Conservation (phyloP, 768 basidiomycete genomes). For the Chiua virens region DNA sequence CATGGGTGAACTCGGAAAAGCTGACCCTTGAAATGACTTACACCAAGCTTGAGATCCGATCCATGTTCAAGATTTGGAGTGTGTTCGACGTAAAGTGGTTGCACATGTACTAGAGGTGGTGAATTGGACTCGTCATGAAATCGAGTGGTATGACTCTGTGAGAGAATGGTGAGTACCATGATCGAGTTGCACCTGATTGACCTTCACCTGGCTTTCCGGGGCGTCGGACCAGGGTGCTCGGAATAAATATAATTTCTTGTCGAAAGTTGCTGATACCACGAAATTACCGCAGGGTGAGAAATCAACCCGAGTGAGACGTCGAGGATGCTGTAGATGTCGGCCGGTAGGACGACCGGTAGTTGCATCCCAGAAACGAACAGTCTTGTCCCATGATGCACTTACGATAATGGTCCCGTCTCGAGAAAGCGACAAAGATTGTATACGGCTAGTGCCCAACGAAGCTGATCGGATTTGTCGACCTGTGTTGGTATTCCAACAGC, state of each 20-base stretch:
- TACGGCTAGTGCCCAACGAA: neutral
- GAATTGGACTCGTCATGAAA: too few species aligned
- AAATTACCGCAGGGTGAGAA: conserved; percentile 11
- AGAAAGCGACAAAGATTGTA: neutral
- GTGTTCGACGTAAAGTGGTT: too few species aligned
- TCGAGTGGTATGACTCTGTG: too few species aligned
- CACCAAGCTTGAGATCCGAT: too few species aligned
- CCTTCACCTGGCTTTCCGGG: too few species aligned
- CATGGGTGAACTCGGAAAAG: too few species aligned
- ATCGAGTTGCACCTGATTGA: too few species aligned
- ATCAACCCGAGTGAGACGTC: neutral
- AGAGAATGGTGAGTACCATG: too few species aligned
- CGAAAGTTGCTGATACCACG: conserved; percentile 2
- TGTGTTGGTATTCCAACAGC: neutral
- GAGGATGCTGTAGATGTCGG: neutral
- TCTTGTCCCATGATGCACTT: neutral
- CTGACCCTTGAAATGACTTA: too few species aligned
- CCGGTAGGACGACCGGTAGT: neutral
- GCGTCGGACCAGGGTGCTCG: neutral
- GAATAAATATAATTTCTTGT: neutral
- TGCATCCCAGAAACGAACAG: conserved; percentile 6
- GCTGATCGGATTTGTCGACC: conserved; percentile 1
- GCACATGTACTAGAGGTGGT: too few species aligned
- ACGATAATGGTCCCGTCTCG: conserved; percentile 1
- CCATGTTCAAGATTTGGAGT: too few species aligned